phyloP scores from a whole-genome alignment of 106 monocot genomes.

The Dendrobium catenatum region DNA sequence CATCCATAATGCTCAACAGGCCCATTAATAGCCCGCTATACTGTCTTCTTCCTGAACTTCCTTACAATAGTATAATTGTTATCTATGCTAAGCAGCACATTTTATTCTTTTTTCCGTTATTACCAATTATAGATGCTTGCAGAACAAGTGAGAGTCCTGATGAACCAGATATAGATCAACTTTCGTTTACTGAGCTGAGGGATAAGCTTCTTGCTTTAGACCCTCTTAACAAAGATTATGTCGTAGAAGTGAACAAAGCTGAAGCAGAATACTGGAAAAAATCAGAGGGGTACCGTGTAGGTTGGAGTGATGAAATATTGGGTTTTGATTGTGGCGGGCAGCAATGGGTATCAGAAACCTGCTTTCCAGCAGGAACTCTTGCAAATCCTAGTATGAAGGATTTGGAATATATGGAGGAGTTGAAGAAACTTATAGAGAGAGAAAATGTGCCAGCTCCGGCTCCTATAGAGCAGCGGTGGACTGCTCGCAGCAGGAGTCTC shows the following conservation, averaged over 20 bases:
- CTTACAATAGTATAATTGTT: neutral
- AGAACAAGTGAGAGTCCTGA: slow-evolving; percentile 41
- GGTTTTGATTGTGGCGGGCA: slow-evolving; percentile 95
- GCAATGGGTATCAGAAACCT: slow-evolving; percentile 89
- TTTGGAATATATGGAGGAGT: slow-evolving; percentile 69
- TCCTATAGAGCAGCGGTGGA: slow-evolving; percentile 98
- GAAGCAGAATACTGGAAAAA: slow-evolving; percentile 95
- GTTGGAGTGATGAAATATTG: slow-evolving; percentile 90
- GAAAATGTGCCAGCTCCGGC: slow-evolving; percentile 82
- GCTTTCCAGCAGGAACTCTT: slow-evolving; percentile 78
- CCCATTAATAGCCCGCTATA: neutral
- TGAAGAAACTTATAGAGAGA: slow-evolving; percentile 72
- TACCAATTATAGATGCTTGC: slow-evolving; percentile 33
- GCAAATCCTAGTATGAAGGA: slow-evolving; percentile 82
- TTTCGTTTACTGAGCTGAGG: slow-evolving; percentile 85
- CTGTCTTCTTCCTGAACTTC: neutral
- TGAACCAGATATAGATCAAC: slow-evolving; percentile 50
- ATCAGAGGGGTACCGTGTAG: slow-evolving; percentile 83
- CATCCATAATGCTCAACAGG: neutral
- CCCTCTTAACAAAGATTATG: slow-evolving; percentile 86
- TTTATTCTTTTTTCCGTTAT: slow-evolving; percentile 4
- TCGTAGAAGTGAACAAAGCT: slow-evolving; percentile 75
- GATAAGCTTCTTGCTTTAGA: slow-evolving; percentile 90
- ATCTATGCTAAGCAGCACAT: neutral
- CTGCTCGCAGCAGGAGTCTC: slow-evolving; percentile 62